These are phyloP conservation scores for Fusarium liriodendri DNA, from an alignment of 2,329 filamentous ascomycete species.

Conservation along the genomic window DNA sequence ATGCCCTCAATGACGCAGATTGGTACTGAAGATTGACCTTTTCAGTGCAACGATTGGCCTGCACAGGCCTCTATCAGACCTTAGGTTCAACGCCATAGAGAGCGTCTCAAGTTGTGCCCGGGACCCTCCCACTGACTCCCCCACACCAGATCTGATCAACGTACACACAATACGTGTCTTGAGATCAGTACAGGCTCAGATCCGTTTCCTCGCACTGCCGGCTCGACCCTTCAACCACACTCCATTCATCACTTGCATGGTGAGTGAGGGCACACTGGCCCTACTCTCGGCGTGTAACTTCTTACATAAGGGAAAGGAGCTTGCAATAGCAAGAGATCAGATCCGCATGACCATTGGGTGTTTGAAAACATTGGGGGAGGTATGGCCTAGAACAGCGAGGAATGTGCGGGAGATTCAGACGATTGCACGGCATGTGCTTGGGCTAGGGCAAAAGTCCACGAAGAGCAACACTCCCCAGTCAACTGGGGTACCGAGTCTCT, in stretches of 20 bases:
- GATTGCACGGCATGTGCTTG: constrained; percentile 33
- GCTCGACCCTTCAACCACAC: constrained; percentile 24
- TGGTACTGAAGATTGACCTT: neutral
- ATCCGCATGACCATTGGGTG: constrained; percentile 31
- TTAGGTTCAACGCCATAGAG: constrained; percentile 28
- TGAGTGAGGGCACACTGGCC: constrained; percentile 28
- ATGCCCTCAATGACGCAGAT: neutral
- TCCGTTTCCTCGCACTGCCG: constrained; percentile 17
- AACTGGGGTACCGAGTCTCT: constrained; percentile 3
- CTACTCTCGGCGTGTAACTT: constrained; percentile 30
- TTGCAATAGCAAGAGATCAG: constrained; percentile 27
- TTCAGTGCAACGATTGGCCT: constrained; percentile 27
- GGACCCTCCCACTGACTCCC: constrained; percentile 15
- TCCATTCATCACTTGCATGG: constrained; percentile 32
- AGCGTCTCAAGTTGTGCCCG: constrained; percentile 25
- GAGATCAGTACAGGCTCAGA: constrained; percentile 27
- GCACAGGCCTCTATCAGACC: constrained; percentile 28
- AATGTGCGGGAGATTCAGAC: constrained; percentile 34
- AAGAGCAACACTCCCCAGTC: neutral
- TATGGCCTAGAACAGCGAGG: constrained; percentile 29
- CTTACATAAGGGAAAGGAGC: constrained; percentile 1
- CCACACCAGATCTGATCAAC: constrained; percentile 23
- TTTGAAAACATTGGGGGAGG: constrained; percentile 8
- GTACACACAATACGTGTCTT: constrained; percentile 28
- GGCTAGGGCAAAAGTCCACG: neutral